Percentiles rank a stretch among this genome's conserved stretches.
These are phyloP conservation scores for Trichoderma sp. DNA, from an alignment of 2,329 filamentous ascomycete species.

Conservation along the genomic window DNA sequence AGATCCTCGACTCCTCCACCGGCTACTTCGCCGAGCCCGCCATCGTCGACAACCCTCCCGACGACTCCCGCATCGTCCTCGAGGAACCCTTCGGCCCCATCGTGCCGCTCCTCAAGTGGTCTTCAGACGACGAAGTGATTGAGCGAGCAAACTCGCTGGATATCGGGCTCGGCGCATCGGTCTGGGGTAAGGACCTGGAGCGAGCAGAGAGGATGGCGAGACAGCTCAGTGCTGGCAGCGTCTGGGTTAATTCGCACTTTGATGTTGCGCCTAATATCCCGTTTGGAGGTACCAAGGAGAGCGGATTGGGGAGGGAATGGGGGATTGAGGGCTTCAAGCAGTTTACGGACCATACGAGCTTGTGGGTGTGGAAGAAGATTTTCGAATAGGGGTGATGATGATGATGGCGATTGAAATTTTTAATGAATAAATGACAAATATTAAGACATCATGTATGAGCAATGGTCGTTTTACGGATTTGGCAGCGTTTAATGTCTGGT, in stretches of 20 bases:
- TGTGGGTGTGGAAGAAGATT: slow-evolving; percentile 32
- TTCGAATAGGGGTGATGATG: slow-evolving; percentile 22
- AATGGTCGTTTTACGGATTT: background rate
- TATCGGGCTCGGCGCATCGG: slow-evolving; percentile 56
- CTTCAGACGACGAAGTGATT: slow-evolving; percentile 37
- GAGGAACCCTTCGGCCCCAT: slow-evolving; percentile 68
- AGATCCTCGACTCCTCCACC: slow-evolving; percentile 10
- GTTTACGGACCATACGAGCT: slow-evolving; percentile 34
- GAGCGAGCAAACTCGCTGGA: slow-evolving; percentile 45
- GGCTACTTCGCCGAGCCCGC: slow-evolving; percentile 35
- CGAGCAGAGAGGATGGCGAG: slow-evolving; percentile 48
- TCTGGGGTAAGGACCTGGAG: slow-evolving; percentile 58
- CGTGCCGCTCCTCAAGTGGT: slow-evolving; percentile 53
- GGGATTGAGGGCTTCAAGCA: slow-evolving; percentile 41
- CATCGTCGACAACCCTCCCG: slow-evolving; percentile 32
- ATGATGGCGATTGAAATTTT: background rate
- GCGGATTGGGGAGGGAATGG: slow-evolving; percentile 51
- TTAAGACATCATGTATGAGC: background rate
- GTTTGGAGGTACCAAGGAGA: slow-evolving; percentile 54
- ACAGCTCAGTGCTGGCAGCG: slow-evolving; percentile 60
- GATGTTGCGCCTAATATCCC: slow-evolving; percentile 41
- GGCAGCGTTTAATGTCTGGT: background rate
- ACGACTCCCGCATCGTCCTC: slow-evolving; percentile 49
- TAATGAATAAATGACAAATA: background rate
- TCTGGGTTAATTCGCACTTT: slow-evolving; percentile 55